Evolutionary conservation across 805 yeast species (phyloP).

Genomic region (Nakazawaea ishiwadae): DNA sequence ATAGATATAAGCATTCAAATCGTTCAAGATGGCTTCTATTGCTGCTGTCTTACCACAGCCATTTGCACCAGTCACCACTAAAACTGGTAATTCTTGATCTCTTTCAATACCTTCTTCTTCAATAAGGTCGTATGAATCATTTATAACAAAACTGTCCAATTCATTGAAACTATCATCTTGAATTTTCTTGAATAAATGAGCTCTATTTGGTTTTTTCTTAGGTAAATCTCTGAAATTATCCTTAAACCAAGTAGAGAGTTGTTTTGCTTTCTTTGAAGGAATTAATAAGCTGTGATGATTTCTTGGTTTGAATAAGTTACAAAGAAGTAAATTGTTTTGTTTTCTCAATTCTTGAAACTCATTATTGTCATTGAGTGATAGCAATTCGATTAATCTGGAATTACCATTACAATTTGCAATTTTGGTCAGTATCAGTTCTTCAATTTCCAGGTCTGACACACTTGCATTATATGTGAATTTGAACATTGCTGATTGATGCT

Average conservation of each 20-base stretch:
- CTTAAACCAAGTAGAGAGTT: conserved; percentile 6
- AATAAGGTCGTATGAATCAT: conserved; percentile 3
- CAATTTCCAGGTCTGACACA: not conserved
- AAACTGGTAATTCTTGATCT: conserved; percentile 10
- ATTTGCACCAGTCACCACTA: conserved; percentile 5
- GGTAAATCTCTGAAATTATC: conserved; percentile 2
- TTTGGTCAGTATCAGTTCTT: not conserved
- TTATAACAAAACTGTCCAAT: conserved; percentile 7
- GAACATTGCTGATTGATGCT: not conserved
- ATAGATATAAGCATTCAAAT: conserved; percentile 9
- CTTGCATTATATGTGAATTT: not conserved
- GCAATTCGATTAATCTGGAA: conserved; percentile 4
- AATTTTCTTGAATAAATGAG: conserved; percentile 9
- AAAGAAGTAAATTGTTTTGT: conserved; percentile 1
- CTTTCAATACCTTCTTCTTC: conserved; percentile 3
- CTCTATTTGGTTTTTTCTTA: conserved; percentile 11
- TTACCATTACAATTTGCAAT: not conserved
- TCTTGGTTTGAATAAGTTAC: conserved; percentile 9
- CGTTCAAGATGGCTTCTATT: conserved; percentile 1
- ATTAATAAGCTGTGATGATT: conserved; percentile 6
- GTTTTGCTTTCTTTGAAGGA: conserved; percentile 3
- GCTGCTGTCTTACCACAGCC: conserved; percentile 12
- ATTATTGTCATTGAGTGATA: not conserved
- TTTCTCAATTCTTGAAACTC: not conserved
- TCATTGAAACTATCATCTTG: conserved; percentile 2